Base-by-base conservation (phyloP, 352 stramenopile genomes). In the Pythium angustatum region DNA sequence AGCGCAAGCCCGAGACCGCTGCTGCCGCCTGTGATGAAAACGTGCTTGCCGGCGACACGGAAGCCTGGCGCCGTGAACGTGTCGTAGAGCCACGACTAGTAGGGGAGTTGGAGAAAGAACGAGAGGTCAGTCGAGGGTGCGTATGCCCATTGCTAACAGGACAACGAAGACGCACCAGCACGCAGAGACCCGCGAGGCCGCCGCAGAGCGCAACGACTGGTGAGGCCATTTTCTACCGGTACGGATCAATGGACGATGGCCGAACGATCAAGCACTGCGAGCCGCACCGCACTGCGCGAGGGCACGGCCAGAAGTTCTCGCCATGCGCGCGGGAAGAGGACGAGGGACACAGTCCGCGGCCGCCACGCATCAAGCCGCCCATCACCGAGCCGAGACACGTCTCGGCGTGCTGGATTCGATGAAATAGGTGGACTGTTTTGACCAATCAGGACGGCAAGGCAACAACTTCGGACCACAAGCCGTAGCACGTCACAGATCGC, bases 1-100 rank as follows among this genome's bases (percentile, higher is more conserved):
- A 88, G 76, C 40, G 79, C 73, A 28, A 90, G 70, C 5, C 81
- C 79, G 10, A 88, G 45, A 0, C 72, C 72, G 22, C 71, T 70
- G 31, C 68, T 78, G 9, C 57, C 61, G 1, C 75, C 78, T 0
- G 79, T 87, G 50, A 90, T 55, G 47, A 89, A 57, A 28, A 90
- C 76, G 68, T 90, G 81, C 47, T 78, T 78, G 62, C 51, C 73
- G 30, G 61, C 55, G 26, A 84, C 79, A 10, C 71, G 62, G 38
- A 90, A 83, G 28, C 75, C 71, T 26, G 76, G 78, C 24, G 78
- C 76, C 1, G 58, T 63, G 36, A 38, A 21, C 17, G 24, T 26
- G 9, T 26, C 38, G 36, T 50, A 59, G 21, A 58, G 51, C 51
- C 51, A 58, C 33, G 34, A 47, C 51, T 58, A 24, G 24, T 5